Evolutionary conservation across 768 basidiomycete genomes (phyloP).

Genomic region (Leccinum variicolor): DNA sequence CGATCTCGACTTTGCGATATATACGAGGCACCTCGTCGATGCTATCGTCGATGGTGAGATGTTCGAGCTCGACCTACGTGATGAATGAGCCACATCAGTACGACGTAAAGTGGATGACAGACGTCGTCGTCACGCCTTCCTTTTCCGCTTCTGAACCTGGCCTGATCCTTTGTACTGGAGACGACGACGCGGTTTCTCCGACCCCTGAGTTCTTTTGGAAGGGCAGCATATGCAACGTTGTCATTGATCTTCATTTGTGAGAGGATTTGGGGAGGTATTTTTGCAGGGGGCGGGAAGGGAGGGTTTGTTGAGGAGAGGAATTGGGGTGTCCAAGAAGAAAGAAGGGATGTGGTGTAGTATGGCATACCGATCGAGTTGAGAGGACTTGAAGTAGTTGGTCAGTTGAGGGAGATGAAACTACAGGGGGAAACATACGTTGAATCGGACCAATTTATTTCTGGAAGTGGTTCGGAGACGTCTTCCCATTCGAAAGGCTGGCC

Average conservation of each 20-base stretch:
- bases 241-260: slow-evolving; percentile 82
- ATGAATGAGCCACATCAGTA: slow-evolving; percentile 2
- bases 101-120: slow-evolving; percentile 3
- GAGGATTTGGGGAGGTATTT: slow-evolving; percentile 78
- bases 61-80: slow-evolving; percentile 49
- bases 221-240: slow-evolving; percentile 82
- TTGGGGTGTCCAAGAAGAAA: slow-evolving; percentile 62
- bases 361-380: slow-evolving; percentile 89
- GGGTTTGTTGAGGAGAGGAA: slow-evolving; percentile 49
- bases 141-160: slow-evolving; percentile 86
- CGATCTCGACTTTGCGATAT: slow-evolving; percentile 94
- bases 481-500: slow-evolving; percentile 86
- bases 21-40: slow-evolving; percentile 67
- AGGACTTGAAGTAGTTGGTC: slow-evolving; percentile 48
- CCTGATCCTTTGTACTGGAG: slow-evolving; percentile 51
- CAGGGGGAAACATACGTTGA: slow-evolving; percentile 55
- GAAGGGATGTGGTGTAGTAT: slow-evolving; percentile 66
- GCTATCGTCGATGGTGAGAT: slow-evolving; percentile 48
- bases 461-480: slow-evolving; percentile 63
- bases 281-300: slow-evolving; percentile 63
- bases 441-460: slow-evolving; percentile 77
- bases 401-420: not conserved
- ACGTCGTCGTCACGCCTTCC: slow-evolving; percentile 44
- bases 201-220: slow-evolving; percentile 83
- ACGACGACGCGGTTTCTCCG: slow-evolving; percentile 69